Evolutionary conservation across 345 rosid species (phyloP), one percentile per base, ranked within the genome.

Genomic region (Dipteronia sinensis): DNA sequence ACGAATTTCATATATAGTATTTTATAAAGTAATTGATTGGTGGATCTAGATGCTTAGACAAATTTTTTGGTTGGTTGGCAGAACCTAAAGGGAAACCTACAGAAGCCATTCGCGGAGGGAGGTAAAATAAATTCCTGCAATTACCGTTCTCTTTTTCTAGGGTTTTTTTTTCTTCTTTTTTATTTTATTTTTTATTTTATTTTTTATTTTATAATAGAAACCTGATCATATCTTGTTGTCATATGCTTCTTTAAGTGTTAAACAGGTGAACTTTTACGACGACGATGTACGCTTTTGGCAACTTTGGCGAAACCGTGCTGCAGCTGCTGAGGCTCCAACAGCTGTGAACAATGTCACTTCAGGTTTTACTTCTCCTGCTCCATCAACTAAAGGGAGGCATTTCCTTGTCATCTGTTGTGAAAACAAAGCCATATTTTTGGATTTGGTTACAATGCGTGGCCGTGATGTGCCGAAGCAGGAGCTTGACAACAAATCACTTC

Each of bases 211-310:
- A 22, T 46, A 74, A 55, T 11, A 40, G 22, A n/a, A 67, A 59
- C 10, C 55, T 69, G 51, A 49, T 44, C 61, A 31, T 55, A 64
- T 56, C 65, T 63, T 40, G 73, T 56, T 7, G 58, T 76, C 53
- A 1, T 47, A 34, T 80, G 74, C 69, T 83, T 77, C 58, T 76
- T 40, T 22, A 65, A 94, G 99, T 86, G 98, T 96, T 22, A 94
- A 94, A 89, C 98, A 96, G 90, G 95, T 96, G 79, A 89, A 85
- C 86, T 96, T 96, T 83, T 92, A 91, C 71, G 99, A 96, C 51
- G 99, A 94, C 55, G 99, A 96, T 73, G 98, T 94, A 20, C 91
- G 95, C 51, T 91, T 87, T 83, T 96, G 99, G 98, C 97, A 94
- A 88, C 94, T 92, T 62, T 94, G 94, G 97, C 89, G 94, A 7